Evolutionary conservation across 805 yeast genomes (phyloP).

Genomic region (Candida qinlingensis): DNA sequence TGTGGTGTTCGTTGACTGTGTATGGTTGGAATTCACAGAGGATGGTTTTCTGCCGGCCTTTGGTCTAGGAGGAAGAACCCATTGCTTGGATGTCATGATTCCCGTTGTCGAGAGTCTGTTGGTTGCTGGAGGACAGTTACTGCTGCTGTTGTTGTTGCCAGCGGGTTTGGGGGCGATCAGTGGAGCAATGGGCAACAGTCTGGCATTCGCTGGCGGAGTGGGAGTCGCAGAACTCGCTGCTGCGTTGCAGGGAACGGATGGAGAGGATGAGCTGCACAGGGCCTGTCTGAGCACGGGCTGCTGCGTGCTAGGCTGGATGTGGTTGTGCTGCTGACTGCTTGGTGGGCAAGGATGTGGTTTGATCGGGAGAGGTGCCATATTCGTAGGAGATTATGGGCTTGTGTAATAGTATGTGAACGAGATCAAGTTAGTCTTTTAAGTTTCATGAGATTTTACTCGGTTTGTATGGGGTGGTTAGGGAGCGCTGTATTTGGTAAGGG

Average conservation of each 20-base stretch:
- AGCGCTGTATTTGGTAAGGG: too few relatives aligned
- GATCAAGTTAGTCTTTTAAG: too few relatives aligned
- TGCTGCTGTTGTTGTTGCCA: constrained; percentile 18
- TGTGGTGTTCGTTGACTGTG: neutral
- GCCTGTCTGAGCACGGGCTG: too few relatives aligned
- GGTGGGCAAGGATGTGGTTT: neutral
- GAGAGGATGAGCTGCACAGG: too few relatives aligned
- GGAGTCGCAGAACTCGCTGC: neutral
- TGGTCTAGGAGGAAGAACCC: constrained; percentile 85
- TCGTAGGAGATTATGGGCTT: constrained; percentile 11
- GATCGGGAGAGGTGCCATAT: neutral
- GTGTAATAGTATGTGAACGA: neutral
- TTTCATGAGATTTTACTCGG: too few relatives aligned
- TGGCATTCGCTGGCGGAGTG: neutral
- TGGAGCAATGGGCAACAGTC: neutral
- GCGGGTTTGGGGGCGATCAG: constrained; percentile 2
- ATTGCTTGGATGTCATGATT: constrained; percentile 62
- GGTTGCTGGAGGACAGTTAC: too few relatives aligned
- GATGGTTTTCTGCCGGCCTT: constrained; percentile 19
- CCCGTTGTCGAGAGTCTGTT: neutral
- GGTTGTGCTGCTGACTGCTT: neutral
- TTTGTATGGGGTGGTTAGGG: too few relatives aligned
- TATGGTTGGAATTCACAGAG: neutral
- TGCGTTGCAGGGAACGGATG: neutral
- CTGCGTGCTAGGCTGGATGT: constrained; percentile 2